Evolutionary conservation across 2,329 filamentous ascomycete species (phyloP), one percentile per base, ranked within the genome.

Genomic region (Trichophyton schoenleinii): DNA sequence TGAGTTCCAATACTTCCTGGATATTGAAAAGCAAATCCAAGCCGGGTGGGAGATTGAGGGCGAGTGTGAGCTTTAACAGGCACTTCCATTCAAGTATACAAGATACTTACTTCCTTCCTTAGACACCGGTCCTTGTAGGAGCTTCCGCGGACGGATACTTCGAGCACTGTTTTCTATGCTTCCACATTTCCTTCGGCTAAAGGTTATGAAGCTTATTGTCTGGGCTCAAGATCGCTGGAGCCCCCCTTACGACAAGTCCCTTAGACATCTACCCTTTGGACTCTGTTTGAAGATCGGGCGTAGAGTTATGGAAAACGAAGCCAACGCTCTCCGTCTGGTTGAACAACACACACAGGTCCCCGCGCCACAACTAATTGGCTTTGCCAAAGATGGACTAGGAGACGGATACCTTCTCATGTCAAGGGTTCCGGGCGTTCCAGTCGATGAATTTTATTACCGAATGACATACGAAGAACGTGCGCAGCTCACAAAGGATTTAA

Each of bases 371-470:
- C 28, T 65, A 41, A 61, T 65, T 38, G 41, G 59, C 42, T 62
- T 63, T 57, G 49, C 38, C 11, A 41, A 38, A 6, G 58, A 63
- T 25, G 44, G 60, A 15, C 28, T 20, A 13, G 38, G 46, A 58
- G 42, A 49, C 25, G 64, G 62, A 8, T 65, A 52, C n/a, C 41
- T 65, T 38, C 42, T 65, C 22, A 65, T 65, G 64, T 64, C 64
- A 61, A 61, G 15, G 22, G 42, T 64, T 3, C 46, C 57, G 31
- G 64, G 64, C 9, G 38, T 61, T 15, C 42, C 59, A 9, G 46
- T 58, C 1, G 52, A 59, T 7, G 28, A 58, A 1, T 52, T 65
- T 22, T 44, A 52, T 18, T 60, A 57, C 18, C 52, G 53, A 13
- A 63, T 61, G 59, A 61, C 62, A 22, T 64, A 65, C 34, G 61